A percentile compares a stretch with the other conserved stretches of the same genome.
phyloP scores from a whole-genome alignment of 257 asterid genomes.

The Jacaranda copaia region DNA sequence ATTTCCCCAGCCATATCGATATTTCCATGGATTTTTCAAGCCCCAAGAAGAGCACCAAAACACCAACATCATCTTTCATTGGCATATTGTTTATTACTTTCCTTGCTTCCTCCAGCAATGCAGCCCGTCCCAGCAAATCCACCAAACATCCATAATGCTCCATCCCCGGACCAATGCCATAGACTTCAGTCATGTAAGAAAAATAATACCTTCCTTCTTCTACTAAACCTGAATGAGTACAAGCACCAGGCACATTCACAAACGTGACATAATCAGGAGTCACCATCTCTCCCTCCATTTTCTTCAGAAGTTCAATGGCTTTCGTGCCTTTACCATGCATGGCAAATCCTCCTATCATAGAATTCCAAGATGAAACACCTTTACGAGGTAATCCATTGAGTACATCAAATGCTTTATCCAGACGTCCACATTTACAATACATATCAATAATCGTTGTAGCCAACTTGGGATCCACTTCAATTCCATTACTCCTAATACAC shows the following conservation, averaged over 20 bases:
- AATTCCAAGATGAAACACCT: slow-evolving; percentile 87
- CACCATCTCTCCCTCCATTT: slow-evolving; percentile 61
- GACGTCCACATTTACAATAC: slow-evolving; percentile 87
- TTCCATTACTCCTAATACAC: slow-evolving; percentile 46
- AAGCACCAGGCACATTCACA: slow-evolving; percentile 78
- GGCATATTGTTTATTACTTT: slow-evolving; percentile 68
- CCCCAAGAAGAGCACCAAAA: slow-evolving; percentile 88
- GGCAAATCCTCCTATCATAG: slow-evolving; percentile 92
- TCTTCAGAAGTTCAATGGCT: slow-evolving; percentile 73
- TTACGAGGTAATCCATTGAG: slow-evolving; percentile 53
- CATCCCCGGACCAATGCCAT: slow-evolving; percentile 72
- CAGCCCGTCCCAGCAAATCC: slow-evolving; percentile 92
- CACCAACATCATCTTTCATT: slow-evolving; percentile 70
- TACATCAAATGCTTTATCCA: slow-evolving; percentile 70
- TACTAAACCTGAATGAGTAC: slow-evolving; percentile 83
- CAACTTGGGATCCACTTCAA: slow-evolving; percentile 64
- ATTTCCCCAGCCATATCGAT: slow-evolving; percentile 70
- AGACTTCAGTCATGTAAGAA: slow-evolving; percentile 57
- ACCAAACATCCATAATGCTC: slow-evolving; percentile 92
- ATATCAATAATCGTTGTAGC: slow-evolving; percentile 70
- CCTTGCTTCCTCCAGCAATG: slow-evolving; percentile 71
- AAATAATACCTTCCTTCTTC: slow-evolving; percentile 72
- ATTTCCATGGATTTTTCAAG: slow-evolving; percentile 78
- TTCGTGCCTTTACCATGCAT: slow-evolving; percentile 76
- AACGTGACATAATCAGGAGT: slow-evolving; percentile 75